Conservation (phyloP, 768 basidiomycete genomes). For the Termitomyces sp. region DNA sequence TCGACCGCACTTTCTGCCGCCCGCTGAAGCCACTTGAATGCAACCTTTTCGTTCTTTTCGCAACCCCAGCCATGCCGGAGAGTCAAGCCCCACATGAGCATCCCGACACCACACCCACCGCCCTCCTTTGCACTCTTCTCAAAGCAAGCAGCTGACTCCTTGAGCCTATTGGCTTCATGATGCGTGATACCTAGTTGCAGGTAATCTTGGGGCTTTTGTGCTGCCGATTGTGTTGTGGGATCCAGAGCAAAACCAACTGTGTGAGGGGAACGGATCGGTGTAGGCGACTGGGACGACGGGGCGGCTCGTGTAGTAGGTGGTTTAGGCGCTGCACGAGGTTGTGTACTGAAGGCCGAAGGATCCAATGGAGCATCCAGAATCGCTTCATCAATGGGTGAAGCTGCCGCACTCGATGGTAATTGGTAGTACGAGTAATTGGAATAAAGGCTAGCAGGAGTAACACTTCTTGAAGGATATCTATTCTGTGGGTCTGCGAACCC, state of each 20-base stretch:
- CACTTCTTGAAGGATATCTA: conserved; percentile 31
- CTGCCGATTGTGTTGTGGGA: conserved; percentile 3
- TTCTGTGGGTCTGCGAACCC: not conserved
- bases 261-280: conserved; percentile 4
- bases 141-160: conserved; percentile 67
- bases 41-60: conserved; percentile 69
- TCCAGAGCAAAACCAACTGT: not conserved
- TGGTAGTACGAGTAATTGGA: conserved; percentile 67
- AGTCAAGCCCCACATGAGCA: conserved; percentile 89
- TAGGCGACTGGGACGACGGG: conserved; percentile 9
- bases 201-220: conserved; percentile 54
- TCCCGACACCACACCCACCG: conserved; percentile 84
- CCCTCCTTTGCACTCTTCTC: conserved; percentile 68
- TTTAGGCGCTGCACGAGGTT: conserved; percentile 10
- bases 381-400: conserved; percentile 37
- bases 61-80: conserved; percentile 89
- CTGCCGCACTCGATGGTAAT: conserved; percentile 41
- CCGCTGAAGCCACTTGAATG: conserved; percentile 77
- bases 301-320: conserved; percentile 3
- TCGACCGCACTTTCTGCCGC: conserved; percentile 79
- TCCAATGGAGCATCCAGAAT: conserved; percentile 15
- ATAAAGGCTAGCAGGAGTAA: conserved; percentile 42
- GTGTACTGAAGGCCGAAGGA: conserved; percentile 11
- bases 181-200: conserved; percentile 73
- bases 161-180: conserved; percentile 69